Evolutionary conservation across 140 eudicot genomes (phyloP), one percentile per base, ranked within the genome.

Genomic region (Ambrosia hybrid): DNA sequence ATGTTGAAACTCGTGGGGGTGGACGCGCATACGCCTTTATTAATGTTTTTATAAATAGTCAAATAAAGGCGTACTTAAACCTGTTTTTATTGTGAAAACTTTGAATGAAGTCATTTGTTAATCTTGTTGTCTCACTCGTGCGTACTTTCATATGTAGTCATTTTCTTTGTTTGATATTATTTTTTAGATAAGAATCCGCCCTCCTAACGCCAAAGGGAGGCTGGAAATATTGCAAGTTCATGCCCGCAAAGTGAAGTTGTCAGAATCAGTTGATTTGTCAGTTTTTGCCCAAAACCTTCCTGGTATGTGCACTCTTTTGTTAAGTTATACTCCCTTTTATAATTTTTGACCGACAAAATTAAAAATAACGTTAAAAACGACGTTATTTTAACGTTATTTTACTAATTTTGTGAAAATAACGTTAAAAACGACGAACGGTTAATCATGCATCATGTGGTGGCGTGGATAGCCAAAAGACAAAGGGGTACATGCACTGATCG

Each of bases 141-240:
- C 46, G 13, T 74, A 39, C 51, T 58, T 68, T 76, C 53, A 33
- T 7, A 2, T 45, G 5, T 45, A 68, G 53, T 15, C 17, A 39
- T 75, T 60, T 57, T 8, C 34, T 1, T 9, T 58, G 46, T 36
- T 37, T 17, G 39, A 12, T 76, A 36, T 67, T 34, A 15, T 34
- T 78, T 59, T 71, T 34, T 51, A 92, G 96, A 87, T 92, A 75
- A 84, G 85, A 78, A 86, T 93, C 38, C 85, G 78, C 34, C 96
- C 97, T 74, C 98, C 98, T 51, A 87, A 90, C 75, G 96, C 97
- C 7, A 89, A 90, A 79, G 98, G 98, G 65, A 80, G 98, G 80
- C 51, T 85, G 77, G 96, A 84, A 34, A 93, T 93, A 69, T 73
- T 93, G 76, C 81, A 87, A 87, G 95, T 93, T 45, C 98, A 93